Conservation (phyloP, 148 eudicot genomes). For the Gaultheria prostrata region DNA sequence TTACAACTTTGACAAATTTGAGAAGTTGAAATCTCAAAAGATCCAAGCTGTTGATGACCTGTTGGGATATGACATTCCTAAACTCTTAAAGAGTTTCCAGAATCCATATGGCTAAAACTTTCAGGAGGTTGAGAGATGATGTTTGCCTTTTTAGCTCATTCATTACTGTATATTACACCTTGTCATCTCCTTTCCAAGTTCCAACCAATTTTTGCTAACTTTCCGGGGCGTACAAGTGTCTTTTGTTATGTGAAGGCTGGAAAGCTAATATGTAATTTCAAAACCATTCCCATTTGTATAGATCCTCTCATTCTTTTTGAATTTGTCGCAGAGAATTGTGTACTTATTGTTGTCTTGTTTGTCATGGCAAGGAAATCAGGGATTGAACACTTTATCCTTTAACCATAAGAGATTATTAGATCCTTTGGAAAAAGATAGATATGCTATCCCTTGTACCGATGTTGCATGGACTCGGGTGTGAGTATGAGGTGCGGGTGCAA, state of each 20-base stretch:
- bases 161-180: neutral
- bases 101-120: slow-evolving; percentile 59
- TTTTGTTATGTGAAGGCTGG: neutral
- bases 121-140: neutral
- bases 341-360: neutral
- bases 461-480: too few species aligned
- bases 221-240: neutral
- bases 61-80: slow-evolving; percentile 80
- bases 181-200: neutral
- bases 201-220: neutral
- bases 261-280: neutral
- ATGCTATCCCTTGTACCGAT: too few species aligned
- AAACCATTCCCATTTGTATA: neutral
- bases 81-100: slow-evolving; percentile 61
- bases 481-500: too few species aligned
- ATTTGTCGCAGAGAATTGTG: neutral
- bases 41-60: slow-evolving; percentile 78
- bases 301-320: neutral
- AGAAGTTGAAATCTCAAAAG: slow-evolving; percentile 65
- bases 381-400: neutral
- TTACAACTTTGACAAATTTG: slow-evolving; percentile 68
- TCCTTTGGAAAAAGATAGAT: neutral
- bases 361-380: slow-evolving; percentile 5
- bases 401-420: neutral
- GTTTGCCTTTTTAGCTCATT: neutral